phyloP scores from a whole-genome alignment of 2,329 filamentous ascomycete genomes.

The Monosporascus ibericus region DNA sequence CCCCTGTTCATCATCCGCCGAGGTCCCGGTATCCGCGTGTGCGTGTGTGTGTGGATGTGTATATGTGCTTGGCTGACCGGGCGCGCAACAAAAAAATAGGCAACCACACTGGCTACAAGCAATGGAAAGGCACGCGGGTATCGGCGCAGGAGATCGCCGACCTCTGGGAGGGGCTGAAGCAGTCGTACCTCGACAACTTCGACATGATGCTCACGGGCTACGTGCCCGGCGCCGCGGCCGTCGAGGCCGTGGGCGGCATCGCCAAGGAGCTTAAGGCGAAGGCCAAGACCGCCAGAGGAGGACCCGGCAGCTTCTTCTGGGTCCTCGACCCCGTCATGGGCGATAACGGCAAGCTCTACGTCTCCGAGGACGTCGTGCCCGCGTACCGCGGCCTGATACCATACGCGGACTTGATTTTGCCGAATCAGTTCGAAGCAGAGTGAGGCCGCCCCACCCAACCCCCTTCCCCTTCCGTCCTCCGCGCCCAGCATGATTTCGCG shows the following conservation, averaged over 20 bases:
- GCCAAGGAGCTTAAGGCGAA: slow-evolving; percentile 71
- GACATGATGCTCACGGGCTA: slow-evolving; percentile 95
- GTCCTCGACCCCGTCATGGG: slow-evolving; percentile 98
- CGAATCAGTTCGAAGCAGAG: slow-evolving; percentile 98
- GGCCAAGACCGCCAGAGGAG: slow-evolving; percentile 32
- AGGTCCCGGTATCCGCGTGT: neutral
- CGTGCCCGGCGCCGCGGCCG: slow-evolving; percentile 78
- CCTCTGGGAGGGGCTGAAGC: slow-evolving; percentile 76
- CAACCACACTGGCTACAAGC: slow-evolving; percentile 90
- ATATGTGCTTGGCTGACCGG: slow-evolving; percentile 2
- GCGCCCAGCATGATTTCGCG: neutral
- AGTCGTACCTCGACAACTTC: slow-evolving; percentile 81
- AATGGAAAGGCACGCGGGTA: slow-evolving; percentile 78
- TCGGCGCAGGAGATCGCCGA: slow-evolving; percentile 77
- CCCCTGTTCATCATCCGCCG: neutral
- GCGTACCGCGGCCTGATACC: slow-evolving; percentile 76
- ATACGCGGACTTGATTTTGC: slow-evolving; percentile 84
- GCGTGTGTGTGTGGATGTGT: neutral
- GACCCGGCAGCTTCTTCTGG: slow-evolving; percentile 84
- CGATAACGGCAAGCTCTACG: slow-evolving; percentile 87
- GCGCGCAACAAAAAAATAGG: slow-evolving; percentile 44
- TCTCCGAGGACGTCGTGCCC: slow-evolving; percentile 84
- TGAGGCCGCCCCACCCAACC: slow-evolving; percentile 37
- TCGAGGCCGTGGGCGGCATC: slow-evolving; percentile 79
- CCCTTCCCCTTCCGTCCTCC: neutral